These are phyloP conservation scores for Syncephalastrum monosporum DNA, from an alignment of 371 early-diverging fungal species.

Conservation along the genomic window DNA sequence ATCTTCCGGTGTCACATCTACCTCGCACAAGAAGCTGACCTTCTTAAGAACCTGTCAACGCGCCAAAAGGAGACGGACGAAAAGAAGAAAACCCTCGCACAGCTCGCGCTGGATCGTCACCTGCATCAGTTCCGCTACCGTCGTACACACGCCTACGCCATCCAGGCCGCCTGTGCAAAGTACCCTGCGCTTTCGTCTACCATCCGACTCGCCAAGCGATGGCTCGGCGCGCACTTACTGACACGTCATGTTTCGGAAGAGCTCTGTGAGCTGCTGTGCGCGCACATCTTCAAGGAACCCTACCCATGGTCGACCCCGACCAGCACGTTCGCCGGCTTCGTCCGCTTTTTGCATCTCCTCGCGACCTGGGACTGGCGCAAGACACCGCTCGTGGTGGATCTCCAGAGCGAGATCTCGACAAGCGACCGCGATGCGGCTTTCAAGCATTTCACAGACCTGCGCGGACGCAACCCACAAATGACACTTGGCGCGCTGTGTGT, in stretches of 20 bases:
- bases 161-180: constrained; percentile 70
- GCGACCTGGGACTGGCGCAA: constrained; percentile 72
- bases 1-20: constrained; percentile 77
- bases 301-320: constrained; percentile 62
- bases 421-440: constrained; percentile 45
- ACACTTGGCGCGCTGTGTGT: constrained; percentile 63
- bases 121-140: constrained; percentile 49
- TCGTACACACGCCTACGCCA: constrained; percentile 62
- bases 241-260: constrained; percentile 60
- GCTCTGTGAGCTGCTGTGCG: constrained; percentile 60
- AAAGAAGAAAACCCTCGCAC: constrained; percentile 27
- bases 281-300: constrained; percentile 62
- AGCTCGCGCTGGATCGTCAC: constrained; percentile 52
- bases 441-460: constrained; percentile 42
- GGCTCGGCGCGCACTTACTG: constrained; percentile 79
- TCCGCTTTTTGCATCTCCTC: constrained; percentile 71
- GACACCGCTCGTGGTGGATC: constrained; percentile 77
- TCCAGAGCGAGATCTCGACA: constrained; percentile 58
- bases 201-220: constrained; percentile 83
- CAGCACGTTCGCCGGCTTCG: constrained; percentile 68
- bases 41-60: constrained; percentile 57
- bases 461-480: constrained; percentile 39
- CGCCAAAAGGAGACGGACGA: constrained; percentile 43
- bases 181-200: constrained; percentile 69
- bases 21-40: constrained; percentile 64